Evolutionary conservation across 2,329 filamentous ascomycete species (phyloP).

Genomic region (Arthrinium phaeospermum): DNA sequence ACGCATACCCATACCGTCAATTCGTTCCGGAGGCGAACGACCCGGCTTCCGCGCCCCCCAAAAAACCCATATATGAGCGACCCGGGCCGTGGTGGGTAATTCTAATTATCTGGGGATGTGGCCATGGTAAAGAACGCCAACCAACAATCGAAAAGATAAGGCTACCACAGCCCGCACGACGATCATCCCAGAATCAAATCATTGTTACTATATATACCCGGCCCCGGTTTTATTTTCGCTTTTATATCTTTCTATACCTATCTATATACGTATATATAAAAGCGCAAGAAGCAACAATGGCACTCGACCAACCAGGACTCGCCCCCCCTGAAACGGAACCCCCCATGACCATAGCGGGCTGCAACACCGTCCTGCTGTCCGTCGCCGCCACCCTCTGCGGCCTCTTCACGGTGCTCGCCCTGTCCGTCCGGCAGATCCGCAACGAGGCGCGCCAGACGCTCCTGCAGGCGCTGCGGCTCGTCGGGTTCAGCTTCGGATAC

Average conservation of each 20-base stretch:
- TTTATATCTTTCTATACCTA: neutral
- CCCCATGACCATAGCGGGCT: neutral
- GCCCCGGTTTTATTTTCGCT: neutral
- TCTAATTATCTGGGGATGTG: neutral
- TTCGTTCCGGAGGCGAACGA: neutral
- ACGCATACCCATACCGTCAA: neutral
- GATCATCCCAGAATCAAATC: neutral
- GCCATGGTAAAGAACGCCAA: neutral
- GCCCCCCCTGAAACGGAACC: neutral
- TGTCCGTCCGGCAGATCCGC: constrained; percentile 13
- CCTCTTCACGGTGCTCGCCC: constrained; percentile 7
- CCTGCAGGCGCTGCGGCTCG: constrained; percentile 23
- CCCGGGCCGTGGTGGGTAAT: neutral
- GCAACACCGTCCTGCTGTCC: constrained; percentile 26
- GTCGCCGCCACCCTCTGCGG: constrained; percentile 17
- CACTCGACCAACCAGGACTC: neutral
- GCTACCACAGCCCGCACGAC: neutral
- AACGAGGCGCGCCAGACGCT: constrained; percentile 18
- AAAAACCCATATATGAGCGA: neutral
- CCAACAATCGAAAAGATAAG: neutral
- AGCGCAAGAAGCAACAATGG: neutral
- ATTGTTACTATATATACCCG: neutral
- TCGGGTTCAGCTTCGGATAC: constrained; percentile 26
- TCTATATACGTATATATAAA: neutral
- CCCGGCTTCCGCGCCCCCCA: neutral